phyloP scores from a whole-genome alignment of 371 early-diverging fungal species.

The Mortierella sp. region DNA sequence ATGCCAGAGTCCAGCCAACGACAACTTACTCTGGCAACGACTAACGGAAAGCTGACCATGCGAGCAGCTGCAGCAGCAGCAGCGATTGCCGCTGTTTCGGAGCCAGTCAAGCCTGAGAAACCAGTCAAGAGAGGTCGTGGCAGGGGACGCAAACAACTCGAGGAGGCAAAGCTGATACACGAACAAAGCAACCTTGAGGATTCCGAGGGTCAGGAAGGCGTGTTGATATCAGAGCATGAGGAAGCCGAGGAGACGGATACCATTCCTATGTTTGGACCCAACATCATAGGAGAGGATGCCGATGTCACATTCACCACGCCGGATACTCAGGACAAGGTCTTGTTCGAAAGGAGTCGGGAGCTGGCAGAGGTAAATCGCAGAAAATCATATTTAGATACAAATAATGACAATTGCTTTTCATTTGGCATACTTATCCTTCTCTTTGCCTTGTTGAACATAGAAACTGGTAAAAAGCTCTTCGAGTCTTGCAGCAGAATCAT shows the following conservation, averaged over 20 bases:
- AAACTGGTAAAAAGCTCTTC: conserved; percentile 18
- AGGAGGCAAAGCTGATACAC: neutral
- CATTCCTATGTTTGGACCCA: conserved; percentile 64
- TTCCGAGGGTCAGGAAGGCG: neutral
- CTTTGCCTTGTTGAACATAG: conserved; percentile 1
- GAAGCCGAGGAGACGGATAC: conserved; percentile 1
- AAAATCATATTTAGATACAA: neutral
- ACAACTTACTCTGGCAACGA: conserved; percentile 28
- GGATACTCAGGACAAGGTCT: conserved; percentile 60
- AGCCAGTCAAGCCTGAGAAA: conserved; percentile 13
- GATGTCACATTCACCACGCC: conserved; percentile 68
- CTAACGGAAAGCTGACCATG: conserved; percentile 47
- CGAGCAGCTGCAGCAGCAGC: conserved; percentile 6
- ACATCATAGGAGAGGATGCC: conserved; percentile 68
- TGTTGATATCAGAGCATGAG: conserved; percentile 4
- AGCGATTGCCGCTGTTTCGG: neutral
- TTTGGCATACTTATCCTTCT: neutral
- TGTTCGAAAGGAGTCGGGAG: conserved; percentile 62
- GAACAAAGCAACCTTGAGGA: neutral
- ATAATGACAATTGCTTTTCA: neutral
- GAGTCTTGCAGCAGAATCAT: conserved; percentile 11
- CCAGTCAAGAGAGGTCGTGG: conserved; percentile 23
- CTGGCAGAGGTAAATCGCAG: conserved; percentile 59
- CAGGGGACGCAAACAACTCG: conserved; percentile 25
- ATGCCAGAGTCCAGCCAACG: conserved; percentile 6